phyloP scores from a whole-genome alignment of 108 stramenopile species.

The Nannochloropsis gaditana region DNA sequence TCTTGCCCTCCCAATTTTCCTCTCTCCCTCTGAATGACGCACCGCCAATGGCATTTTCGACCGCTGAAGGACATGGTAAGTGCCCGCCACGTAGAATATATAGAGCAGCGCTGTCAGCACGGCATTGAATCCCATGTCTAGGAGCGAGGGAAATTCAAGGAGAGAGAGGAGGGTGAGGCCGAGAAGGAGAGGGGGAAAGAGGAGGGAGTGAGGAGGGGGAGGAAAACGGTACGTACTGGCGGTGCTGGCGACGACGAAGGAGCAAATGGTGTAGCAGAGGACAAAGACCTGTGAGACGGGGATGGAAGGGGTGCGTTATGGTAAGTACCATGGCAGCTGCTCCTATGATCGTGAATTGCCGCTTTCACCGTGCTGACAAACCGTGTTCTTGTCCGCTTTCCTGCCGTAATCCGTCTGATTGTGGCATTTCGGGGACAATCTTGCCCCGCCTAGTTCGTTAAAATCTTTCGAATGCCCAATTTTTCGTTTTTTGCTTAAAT shows the following conservation, averaged over 20 bases:
- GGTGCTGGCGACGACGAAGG: conserved; percentile 31
- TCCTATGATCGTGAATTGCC: too few relatives aligned
- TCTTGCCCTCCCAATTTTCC: not conserved
- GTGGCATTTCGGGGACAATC: too few relatives aligned
- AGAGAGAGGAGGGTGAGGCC: not conserved
- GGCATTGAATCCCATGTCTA: conserved; percentile 34
- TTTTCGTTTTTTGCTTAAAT: not conserved
- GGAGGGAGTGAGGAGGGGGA: not conserved
- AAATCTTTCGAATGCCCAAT: too few relatives aligned
- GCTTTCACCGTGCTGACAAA: too few relatives aligned
- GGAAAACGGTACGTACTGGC: conserved; percentile 18
- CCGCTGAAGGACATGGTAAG: conserved; percentile 26
- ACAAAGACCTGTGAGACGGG: too few relatives aligned
- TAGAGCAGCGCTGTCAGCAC: conserved; percentile 35
- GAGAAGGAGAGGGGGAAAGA: not conserved
- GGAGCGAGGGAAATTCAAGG: not conserved
- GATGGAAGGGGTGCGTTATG: too few relatives aligned
- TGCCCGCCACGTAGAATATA: conserved; percentile 29
- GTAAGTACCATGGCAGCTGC: too few relatives aligned
- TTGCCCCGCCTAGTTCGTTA: too few relatives aligned
- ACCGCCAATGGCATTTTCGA: conserved; percentile 32
- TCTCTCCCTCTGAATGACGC: not conserved
- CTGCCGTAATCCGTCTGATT: too few relatives aligned
- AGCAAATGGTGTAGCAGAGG: conserved; percentile 22
- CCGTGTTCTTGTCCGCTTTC: too few relatives aligned